Evolutionary conservation across 208 protist genomes (phyloP).

Genomic region (Zelonia costaricensis): DNA sequence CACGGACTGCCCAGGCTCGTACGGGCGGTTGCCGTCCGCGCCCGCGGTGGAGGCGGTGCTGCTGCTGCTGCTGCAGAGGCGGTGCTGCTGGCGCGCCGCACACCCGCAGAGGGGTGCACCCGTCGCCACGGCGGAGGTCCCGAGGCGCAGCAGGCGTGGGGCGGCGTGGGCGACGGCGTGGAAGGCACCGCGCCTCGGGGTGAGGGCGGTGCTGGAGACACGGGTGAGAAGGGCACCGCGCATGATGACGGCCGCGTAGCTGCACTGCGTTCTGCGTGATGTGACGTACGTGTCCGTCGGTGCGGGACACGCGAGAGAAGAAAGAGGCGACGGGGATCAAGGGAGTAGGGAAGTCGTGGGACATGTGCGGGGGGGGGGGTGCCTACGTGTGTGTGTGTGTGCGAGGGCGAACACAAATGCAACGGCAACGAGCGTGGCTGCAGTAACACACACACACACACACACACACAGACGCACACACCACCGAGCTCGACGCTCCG

Average conservation of each 20-base stretch:
- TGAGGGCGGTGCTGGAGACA: too few relatives aligned
- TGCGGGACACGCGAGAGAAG: not conserved
- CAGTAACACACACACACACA: constrained; percentile 6
- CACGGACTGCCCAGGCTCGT: constrained; percentile 15
- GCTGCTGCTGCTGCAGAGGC: constrained; percentile 6
- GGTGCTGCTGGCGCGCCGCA: constrained; percentile 4
- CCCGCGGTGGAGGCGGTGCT: not conserved
- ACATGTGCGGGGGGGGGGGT: not conserved
- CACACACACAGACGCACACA: constrained; percentile 6
- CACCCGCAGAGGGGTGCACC: not conserved
- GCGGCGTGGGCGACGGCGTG: too few relatives aligned
- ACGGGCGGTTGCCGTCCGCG: constrained; percentile 11
- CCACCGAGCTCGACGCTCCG: not conserved
- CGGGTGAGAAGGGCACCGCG: too few relatives aligned
- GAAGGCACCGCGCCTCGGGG: too few relatives aligned
- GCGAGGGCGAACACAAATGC: not conserved
- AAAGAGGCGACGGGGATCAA: not conserved
- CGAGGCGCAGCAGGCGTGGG: not conserved
- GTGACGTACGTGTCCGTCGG: not conserved
- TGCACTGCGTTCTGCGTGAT: too few relatives aligned
- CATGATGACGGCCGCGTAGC: too few relatives aligned
- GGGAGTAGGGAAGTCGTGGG: not conserved
- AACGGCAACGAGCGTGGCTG: not conserved
- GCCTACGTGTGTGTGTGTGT: not conserved
- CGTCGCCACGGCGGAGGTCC: not conserved